phyloP scores from a whole-genome alignment of 495 filamentous ascomycete genomes.

The Penicillium robsamsonii region DNA sequence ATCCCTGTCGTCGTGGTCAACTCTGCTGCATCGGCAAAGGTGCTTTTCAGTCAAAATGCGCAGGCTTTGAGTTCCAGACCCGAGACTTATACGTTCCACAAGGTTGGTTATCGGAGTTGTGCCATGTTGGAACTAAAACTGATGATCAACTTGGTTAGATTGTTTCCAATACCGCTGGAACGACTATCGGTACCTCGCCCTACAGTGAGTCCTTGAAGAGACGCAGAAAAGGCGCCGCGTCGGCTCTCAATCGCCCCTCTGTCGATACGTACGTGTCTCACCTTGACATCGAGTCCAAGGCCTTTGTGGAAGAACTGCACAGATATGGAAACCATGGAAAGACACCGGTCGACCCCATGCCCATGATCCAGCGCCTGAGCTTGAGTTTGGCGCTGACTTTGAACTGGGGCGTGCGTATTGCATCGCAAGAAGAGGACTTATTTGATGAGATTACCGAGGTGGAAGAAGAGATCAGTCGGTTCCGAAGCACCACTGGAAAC shows the following conservation, averaged over 20 bases:
- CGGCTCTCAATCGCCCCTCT: conserved; percentile 60
- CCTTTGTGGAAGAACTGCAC: conserved; percentile 58
- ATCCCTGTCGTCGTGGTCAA: conserved; percentile 61
- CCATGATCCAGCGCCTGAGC: conserved; percentile 58
- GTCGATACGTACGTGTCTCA: conserved; percentile 60
- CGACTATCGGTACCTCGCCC: conserved; percentile 64
- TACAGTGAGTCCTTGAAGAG: conserved; percentile 62
- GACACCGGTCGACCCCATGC: conserved; percentile 57
- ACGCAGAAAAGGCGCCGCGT: conserved; percentile 61
- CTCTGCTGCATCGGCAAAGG: conserved; percentile 54
- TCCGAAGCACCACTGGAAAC: conserved; percentile 60
- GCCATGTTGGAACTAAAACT: neutral
- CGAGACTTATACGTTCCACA: conserved; percentile 65
- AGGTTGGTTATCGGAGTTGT: conserved; percentile 35
- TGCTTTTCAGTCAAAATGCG: conserved; percentile 58
- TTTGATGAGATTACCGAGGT: conserved; percentile 64
- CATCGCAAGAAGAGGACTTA: conserved; percentile 53
- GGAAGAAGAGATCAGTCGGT: conserved; percentile 58
- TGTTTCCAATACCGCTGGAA: conserved; percentile 60
- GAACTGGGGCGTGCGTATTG: conserved; percentile 61
- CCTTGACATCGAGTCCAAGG: conserved; percentile 58
- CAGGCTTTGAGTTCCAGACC: conserved; percentile 59
- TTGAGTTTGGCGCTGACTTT: conserved; percentile 58
- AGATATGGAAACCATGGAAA: conserved; percentile 52
- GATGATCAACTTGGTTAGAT: conserved; percentile 37